A percentile compares a stretch with the other conserved stretches of the same genome.
Conservation (phyloP, 371 early-diverging fungal species). For the Batkoa obscura region DNA sequence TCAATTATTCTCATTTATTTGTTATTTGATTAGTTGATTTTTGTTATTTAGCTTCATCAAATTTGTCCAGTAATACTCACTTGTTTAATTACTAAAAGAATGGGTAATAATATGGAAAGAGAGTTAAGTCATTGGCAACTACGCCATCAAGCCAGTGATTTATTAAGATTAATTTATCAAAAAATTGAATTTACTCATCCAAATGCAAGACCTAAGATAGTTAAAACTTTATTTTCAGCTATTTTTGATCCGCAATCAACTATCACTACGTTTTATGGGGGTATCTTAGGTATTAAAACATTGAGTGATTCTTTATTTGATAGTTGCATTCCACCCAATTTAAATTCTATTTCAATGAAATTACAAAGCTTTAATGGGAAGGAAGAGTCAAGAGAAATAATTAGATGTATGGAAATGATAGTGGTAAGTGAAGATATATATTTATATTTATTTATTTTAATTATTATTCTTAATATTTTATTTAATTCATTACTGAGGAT, state of each 20-base stretch:
- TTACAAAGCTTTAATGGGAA: no score
- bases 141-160: conserved; percentile 50
- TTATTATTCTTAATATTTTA: no score
- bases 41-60: conserved; percentile 67
- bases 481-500: no score
- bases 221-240: conserved; percentile 70
- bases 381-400: no score
- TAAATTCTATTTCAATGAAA: no score
- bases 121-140: conserved; percentile 65
- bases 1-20: no score
- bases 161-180: conserved; percentile 47
- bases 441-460: no score
- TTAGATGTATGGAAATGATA: no score
- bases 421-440: no score
- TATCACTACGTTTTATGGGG: conserved; percentile 72
- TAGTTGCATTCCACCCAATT: no score
- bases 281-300: conserved; percentile 67
- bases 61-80: conserved; percentile 91
- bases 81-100: conserved; percentile 74
- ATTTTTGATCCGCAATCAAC: conserved; percentile 72
- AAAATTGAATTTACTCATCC: conserved; percentile 61
- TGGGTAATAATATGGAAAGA: conserved; percentile 24
- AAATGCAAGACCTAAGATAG: conserved; percentile 67
- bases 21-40: no score
- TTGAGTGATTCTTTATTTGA: no score